These are phyloP conservation scores for Colletotrichum sp. DNA, from an alignment of 2,329 filamentous ascomycete species.

Conservation along the genomic window DNA sequence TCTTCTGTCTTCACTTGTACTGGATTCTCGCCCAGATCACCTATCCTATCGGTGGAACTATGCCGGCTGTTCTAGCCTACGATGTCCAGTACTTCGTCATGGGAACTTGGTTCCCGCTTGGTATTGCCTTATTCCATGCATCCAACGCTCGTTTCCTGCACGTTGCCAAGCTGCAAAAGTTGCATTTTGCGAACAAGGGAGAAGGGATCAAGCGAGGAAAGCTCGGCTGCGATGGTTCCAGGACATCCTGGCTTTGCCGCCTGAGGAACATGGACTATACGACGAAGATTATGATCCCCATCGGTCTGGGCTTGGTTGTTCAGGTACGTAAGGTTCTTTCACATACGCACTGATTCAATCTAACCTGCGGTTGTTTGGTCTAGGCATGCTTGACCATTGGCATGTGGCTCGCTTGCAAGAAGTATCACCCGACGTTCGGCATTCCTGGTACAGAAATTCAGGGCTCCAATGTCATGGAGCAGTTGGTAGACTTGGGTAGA, in stretches of 20 bases:
- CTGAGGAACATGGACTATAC: slow-evolving; percentile 40
- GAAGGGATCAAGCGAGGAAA: not conserved
- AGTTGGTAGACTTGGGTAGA: slow-evolving; percentile 43
- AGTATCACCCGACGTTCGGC: slow-evolving; percentile 61
- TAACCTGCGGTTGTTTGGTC: not conserved
- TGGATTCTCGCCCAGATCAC: slow-evolving; percentile 47
- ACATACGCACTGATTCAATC: not conserved
- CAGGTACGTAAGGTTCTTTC: slow-evolving; percentile 44
- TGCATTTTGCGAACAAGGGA: slow-evolving; percentile 1
- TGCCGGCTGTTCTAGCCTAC: slow-evolving; percentile 47
- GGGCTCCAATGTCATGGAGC: slow-evolving; percentile 39
- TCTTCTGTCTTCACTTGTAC: slow-evolving; percentile 41
- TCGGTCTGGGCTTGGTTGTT: slow-evolving; percentile 51
- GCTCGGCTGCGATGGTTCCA: slow-evolving; percentile 29
- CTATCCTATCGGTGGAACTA: slow-evolving; percentile 44
- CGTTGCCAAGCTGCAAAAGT: slow-evolving; percentile 52
- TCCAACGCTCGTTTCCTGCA: slow-evolving; percentile 58
- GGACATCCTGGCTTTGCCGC: slow-evolving; percentile 36
- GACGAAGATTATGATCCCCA: slow-evolving; percentile 46
- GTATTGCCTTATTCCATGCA: slow-evolving; percentile 64
- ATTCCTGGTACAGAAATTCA: slow-evolving; percentile 39
- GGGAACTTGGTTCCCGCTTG: slow-evolving; percentile 62
- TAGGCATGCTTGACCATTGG: slow-evolving; percentile 57
- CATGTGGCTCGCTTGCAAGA: slow-evolving; percentile 61
- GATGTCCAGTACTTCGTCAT: slow-evolving; percentile 63